These are phyloP conservation scores for Calcarisporium arbuscula DNA, from an alignment of 2,329 filamentous ascomycete species.

Conservation along the genomic window DNA sequence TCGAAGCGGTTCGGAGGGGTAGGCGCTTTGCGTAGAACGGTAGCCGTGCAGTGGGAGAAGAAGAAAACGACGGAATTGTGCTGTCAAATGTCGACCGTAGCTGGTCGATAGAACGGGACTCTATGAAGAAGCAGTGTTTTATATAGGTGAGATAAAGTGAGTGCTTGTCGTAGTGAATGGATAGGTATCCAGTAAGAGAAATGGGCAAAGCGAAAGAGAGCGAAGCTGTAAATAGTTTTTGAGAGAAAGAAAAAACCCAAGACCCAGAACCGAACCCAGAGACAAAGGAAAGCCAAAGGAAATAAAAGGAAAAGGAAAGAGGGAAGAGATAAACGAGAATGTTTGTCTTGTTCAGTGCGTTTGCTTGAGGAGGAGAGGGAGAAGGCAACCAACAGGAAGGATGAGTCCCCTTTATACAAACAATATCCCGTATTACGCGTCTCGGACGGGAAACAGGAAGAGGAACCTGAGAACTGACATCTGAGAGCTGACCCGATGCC, in stretches of 20 bases:
- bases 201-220: conserved; percentile 16
- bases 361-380: conserved; percentile 15
- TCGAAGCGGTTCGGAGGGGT: conserved; percentile 33
- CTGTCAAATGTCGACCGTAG: conserved; percentile 4
- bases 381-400: conserved; percentile 1
- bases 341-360: too few relatives aligned
- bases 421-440: too few relatives aligned
- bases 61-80: conserved; percentile 27
- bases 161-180: conserved; percentile 2
- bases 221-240: conserved; percentile 13
- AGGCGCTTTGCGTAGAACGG: conserved; percentile 35
- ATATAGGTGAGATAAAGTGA: not conserved
- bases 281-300: conserved; percentile 16
- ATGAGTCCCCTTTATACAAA: conserved; percentile 3
- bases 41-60: conserved; percentile 24
- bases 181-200: conserved; percentile 5
- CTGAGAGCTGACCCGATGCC: too few relatives aligned
- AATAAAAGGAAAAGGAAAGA: conserved; percentile 15
- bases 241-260: conserved; percentile 17
- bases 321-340: conserved; percentile 10
- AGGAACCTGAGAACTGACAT: too few relatives aligned
- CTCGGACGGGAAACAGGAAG: too few relatives aligned
- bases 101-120: conserved; percentile 6
- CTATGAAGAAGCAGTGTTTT: conserved; percentile 5
- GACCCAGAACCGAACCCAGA: conserved; percentile 17